A percentile compares a stretch with the other conserved stretches of the same genome.
These are phyloP conservation scores for Sistotremastrum niveocremeum DNA, from an alignment of 768 basidiomycete genomes.

Conservation along the genomic window DNA sequence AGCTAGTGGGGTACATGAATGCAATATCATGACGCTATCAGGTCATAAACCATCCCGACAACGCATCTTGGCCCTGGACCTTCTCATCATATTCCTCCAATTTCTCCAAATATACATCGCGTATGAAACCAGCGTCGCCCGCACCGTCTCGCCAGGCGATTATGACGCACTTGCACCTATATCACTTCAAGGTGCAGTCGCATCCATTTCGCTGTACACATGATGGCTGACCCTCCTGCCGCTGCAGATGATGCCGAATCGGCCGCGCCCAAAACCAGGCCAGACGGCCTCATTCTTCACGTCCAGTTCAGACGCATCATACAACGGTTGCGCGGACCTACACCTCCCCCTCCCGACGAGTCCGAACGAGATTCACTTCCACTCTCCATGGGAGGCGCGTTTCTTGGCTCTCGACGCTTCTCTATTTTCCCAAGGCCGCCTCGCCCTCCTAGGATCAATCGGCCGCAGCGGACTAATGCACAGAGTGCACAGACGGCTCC, in stretches of 20 bases:
- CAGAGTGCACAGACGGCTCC: slow-evolving; percentile 23
- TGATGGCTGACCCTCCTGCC: neutral
- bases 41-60: slow-evolving; percentile 49
- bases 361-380: slow-evolving; percentile 51
- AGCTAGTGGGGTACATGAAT: slow-evolving; percentile 6
- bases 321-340: slow-evolving; percentile 42
- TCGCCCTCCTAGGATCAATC: no score
- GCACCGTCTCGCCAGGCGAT: slow-evolving; percentile 25
- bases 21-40: slow-evolving; percentile 11
- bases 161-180: slow-evolving; percentile 26
- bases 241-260: slow-evolving; percentile 7
- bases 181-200: slow-evolving; percentile 4
- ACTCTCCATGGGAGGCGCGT: slow-evolving; percentile 3
- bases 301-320: slow-evolving; percentile 42
- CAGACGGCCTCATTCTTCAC: slow-evolving; percentile 38
- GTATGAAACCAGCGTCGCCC: slow-evolving; percentile 44
- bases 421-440: no score
- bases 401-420: no score
- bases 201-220: neutral
- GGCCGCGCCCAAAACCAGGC: slow-evolving; percentile 14
- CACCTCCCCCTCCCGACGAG: slow-evolving; percentile 21
- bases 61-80: slow-evolving; percentile 54
- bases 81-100: slow-evolving; percentile 54
- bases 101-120: slow-evolving; percentile 51
- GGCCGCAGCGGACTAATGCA: no score